Evolutionary conservation across 495 filamentous ascomycete species (phyloP), one percentile per base, ranked within the genome.

Genomic region (Penicillium malachiteum): DNA sequence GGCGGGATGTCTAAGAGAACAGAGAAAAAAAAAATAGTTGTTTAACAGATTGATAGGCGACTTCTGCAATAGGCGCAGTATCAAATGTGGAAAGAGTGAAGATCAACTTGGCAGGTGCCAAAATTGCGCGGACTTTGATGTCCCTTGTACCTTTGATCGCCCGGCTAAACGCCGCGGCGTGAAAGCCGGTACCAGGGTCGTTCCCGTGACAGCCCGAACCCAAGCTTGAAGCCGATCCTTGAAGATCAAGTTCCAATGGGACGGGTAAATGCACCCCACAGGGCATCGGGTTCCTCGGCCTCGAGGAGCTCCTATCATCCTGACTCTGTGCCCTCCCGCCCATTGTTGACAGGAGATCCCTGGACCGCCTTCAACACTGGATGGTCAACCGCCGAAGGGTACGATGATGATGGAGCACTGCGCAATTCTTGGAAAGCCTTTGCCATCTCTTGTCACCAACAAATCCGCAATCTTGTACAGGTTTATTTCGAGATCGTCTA

Each of bases 121-220:
- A 39, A 69, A 69, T 50, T 92, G 89, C 61, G 74, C 73, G 16
- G 81, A 84, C 33, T 81, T 92, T 38, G 78, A 86, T 42, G 87
- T 91, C 18, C 82, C 87, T 31, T 92, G 89, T 66, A 91, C 88
- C 44, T 90, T 86, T 64, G 74, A 85, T 44, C 73, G 89, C 50
- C 84, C 84, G 26, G 87, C 84, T 65, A 84, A 85, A 59, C 79
- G 89, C 10, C 80, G 89, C 52, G 89, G 89, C 40, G 65, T 69
- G 43, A 69, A 69, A 43, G 66, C 66, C 48, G 66, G 66, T 38
- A 56, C 54, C 16, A 56, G 50, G 30, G 44, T 33, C 37, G 45
- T 38, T 35, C n/a, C 7, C 60, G 52, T 12, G 60, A 66, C 16
- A 49, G 51, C 1, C 52, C 55, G n/a, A 35, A 39, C 34, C 18